These are phyloP conservation scores for Colletotrichum zoysiae DNA, from an alignment of 2,329 filamentous ascomycete species.

Conservation along the genomic window DNA sequence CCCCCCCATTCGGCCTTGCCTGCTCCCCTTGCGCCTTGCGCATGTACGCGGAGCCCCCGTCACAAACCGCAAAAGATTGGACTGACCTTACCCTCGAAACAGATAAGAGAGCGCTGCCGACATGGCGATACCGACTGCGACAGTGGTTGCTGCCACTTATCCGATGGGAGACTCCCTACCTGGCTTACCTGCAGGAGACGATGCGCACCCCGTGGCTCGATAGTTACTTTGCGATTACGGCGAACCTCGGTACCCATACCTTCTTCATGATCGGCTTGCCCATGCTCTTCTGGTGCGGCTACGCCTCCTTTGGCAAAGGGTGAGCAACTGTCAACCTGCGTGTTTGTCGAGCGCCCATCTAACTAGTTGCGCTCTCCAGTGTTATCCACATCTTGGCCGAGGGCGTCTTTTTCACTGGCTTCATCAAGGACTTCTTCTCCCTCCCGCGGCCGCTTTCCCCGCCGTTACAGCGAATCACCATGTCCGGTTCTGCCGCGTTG, in stretches of 20 bases:
- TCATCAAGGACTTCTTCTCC: conserved; percentile 94
- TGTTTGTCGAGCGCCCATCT: not conserved
- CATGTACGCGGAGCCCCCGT: not conserved
- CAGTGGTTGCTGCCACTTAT: conserved; percentile 87
- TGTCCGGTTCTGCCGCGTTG: conserved; percentile 94
- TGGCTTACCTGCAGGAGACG: conserved; percentile 85
- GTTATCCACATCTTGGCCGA: conserved; percentile 81
- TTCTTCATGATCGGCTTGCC: conserved; percentile 98
- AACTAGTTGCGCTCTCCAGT: conserved; percentile 50
- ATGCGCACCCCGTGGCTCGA: conserved; percentile 88
- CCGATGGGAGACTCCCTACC: conserved; percentile 94
- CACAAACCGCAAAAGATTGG: conserved; percentile 17
- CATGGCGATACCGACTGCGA: conserved; percentile 89
- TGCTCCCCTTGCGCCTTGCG: conserved; percentile 20
- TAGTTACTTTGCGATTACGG: conserved; percentile 96
- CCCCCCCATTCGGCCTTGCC: not conserved
- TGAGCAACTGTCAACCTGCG: conserved; percentile 61
- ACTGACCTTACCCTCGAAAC: conserved; percentile 29
- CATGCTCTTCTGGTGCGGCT: conserved; percentile 96
- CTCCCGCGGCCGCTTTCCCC: conserved; percentile 92
- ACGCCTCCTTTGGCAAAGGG: conserved; percentile 87
- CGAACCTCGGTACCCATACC: conserved; percentile 96
- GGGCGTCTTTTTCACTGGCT: conserved; percentile 90
- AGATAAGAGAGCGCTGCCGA: conserved; percentile 87
- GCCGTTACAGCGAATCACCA: conserved; percentile 92